A percentile compares a stretch with the other conserved stretches of the same genome.
phyloP scores from a whole-genome alignment of 768 basidiomycete genomes.

The Boletus eberwhitei region DNA sequence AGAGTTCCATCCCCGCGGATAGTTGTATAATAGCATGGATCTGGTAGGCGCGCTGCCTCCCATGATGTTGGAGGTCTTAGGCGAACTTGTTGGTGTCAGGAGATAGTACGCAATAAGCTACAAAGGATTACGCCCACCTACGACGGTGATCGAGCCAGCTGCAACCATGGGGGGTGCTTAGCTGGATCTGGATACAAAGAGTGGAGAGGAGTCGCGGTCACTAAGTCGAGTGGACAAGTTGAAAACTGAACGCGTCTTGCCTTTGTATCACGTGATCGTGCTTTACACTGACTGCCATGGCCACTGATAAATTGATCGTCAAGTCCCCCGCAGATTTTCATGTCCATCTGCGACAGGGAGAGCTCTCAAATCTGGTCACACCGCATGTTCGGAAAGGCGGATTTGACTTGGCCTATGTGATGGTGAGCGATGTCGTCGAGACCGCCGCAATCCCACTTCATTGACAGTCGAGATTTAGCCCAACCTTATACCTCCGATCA shows the following conservation, averaged over 20 bases:
- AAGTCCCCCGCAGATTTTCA: conserved; percentile 87
- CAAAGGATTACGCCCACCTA: conserved; percentile 45
- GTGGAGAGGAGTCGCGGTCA: not conserved
- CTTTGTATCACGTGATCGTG: conserved; percentile 29
- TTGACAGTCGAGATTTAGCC: conserved; percentile 60
- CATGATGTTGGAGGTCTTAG: conserved; percentile 83
- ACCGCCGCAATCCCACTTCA: conserved; percentile 7
- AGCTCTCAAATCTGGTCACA: conserved; percentile 76
- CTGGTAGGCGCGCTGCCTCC: conserved; percentile 84
- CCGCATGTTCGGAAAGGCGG: conserved; percentile 91
- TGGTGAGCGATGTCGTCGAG: conserved; percentile 53
- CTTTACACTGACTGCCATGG: conserved; percentile 25
- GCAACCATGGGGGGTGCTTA: conserved; percentile 55
- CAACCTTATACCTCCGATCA: conserved; percentile 88
- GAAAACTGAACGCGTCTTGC: conserved; percentile 30
- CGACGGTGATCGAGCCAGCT: conserved; percentile 85
- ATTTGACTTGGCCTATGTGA: conserved; percentile 90
- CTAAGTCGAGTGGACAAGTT: conserved; percentile 14
- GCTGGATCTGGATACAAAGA: conserved; percentile 2
- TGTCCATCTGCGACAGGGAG: conserved; percentile 91
- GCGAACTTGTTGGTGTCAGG: conserved; percentile 57
- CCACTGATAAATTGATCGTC: conserved; percentile 18
- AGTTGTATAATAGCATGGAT: conserved; percentile 63
- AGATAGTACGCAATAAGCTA: not conserved
- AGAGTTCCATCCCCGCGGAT: conserved; percentile 86